These are phyloP conservation scores for Trypanosoma congolense DNA, from an alignment of 208 protist species.

Conservation along the genomic window DNA sequence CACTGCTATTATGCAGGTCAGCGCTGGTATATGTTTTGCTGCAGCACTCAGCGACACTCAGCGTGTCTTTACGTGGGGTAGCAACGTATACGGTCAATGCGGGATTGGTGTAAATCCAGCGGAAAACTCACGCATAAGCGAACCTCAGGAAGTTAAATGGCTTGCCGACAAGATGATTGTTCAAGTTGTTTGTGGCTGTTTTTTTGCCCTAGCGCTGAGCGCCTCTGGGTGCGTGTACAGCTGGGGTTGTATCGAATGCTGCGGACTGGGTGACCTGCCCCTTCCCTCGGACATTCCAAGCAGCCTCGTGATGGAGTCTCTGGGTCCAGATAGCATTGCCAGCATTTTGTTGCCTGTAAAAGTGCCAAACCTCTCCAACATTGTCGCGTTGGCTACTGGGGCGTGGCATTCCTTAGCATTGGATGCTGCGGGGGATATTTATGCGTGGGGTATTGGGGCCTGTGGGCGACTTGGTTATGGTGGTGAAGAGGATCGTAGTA, in stretches of 20 bases:
- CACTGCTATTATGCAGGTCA: constrained; percentile 33
- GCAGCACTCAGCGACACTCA: constrained; percentile 63
- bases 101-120: constrained; percentile 64
- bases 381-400: constrained; percentile 62
- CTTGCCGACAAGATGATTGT: constrained; percentile 74
- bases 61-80: constrained; percentile 77
- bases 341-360: constrained; percentile 49
- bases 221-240: constrained; percentile 66
- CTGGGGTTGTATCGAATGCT: constrained; percentile 82
- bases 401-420: constrained; percentile 75
- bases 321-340: constrained; percentile 41
- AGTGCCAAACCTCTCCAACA: constrained; percentile 39
- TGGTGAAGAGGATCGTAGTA: constrained; percentile 31
- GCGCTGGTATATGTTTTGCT: constrained; percentile 24
- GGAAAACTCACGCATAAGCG: constrained; percentile 41
- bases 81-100: constrained; percentile 78
- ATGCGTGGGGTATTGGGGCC: constrained; percentile 60
- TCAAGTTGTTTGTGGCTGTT: constrained; percentile 77
- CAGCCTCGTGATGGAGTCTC: constrained; percentile 44
- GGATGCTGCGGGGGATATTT: constrained; percentile 72
- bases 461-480: constrained; percentile 61
- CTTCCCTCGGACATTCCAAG: constrained; percentile 30
- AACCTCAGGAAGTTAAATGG: constrained; percentile 63
- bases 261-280: constrained; percentile 60
- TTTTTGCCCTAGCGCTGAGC: constrained; percentile 69